These are phyloP conservation scores for Aspergillus texensis DNA, from an alignment of 2,329 filamentous ascomycete genomes.

Conservation along the genomic window DNA sequence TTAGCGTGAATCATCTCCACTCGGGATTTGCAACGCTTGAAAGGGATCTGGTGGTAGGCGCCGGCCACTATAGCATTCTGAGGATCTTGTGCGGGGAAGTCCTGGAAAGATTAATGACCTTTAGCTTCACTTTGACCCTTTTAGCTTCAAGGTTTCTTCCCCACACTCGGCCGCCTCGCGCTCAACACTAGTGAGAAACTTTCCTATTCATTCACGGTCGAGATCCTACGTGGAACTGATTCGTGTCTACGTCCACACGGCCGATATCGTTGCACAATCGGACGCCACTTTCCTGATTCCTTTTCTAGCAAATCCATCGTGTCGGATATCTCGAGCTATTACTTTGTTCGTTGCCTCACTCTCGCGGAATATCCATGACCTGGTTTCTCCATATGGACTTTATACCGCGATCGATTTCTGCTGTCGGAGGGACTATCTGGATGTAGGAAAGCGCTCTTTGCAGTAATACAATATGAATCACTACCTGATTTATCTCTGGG, in stretches of 20 bases:
- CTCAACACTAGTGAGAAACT: background rate
- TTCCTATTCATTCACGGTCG: background rate
- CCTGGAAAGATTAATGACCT: background rate
- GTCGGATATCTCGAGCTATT: background rate
- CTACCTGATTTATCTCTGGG: too few species aligned
- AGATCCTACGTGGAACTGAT: background rate
- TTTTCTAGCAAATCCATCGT: background rate
- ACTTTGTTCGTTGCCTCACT: background rate
- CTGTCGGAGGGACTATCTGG: background rate
- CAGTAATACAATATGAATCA: background rate
- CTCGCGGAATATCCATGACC: background rate
- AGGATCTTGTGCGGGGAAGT: background rate
- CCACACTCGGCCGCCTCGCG: background rate
- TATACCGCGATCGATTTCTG: background rate
- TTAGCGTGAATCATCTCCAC: constrained; percentile 5
- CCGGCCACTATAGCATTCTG: background rate
- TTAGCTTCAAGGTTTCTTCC: background rate
- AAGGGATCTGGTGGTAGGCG: background rate
- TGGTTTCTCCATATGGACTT: background rate
- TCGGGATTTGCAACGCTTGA: background rate
- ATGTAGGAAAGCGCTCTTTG: background rate
- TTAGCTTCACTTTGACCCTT: background rate
- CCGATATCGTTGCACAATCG: background rate
- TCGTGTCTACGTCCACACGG: background rate
- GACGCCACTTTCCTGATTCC: background rate